Evolutionary conservation across 306 rosid species (phyloP).

Genomic region (Vachellia collinsii): DNA sequence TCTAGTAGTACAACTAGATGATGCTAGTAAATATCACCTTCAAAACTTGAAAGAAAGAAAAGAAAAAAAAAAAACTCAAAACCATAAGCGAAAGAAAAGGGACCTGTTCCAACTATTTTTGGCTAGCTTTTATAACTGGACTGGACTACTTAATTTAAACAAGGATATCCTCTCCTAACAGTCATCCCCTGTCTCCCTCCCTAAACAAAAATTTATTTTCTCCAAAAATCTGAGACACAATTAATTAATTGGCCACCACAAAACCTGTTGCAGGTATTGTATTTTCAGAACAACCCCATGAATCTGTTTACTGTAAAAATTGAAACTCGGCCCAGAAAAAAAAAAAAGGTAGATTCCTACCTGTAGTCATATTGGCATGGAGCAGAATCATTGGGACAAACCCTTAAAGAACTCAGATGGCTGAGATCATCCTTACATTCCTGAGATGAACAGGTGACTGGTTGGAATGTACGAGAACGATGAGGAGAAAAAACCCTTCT

Average conservation of each 20-base stretch:
- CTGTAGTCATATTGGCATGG: conserved; percentile 74
- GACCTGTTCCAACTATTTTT: conserved; percentile 32
- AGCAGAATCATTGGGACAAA: conserved; percentile 53
- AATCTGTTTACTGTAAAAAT: conserved; percentile 4
- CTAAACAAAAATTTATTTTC: conserved; percentile 11
- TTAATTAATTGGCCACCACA: conserved; percentile 10
- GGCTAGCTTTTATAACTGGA: conserved; percentile 43
- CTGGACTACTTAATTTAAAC: conserved; percentile 35
- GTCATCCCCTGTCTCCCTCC: conserved; percentile 3
- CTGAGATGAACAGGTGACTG: conserved; percentile 50
- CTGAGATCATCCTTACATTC: conserved; percentile 53
- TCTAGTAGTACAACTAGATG: conserved; percentile 2
- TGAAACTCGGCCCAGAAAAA: neutral
- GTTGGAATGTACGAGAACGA: conserved; percentile 49
- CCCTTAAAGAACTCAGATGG: conserved; percentile 43
- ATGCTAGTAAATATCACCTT: conserved; percentile 9
- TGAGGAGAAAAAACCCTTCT: conserved; percentile 51
- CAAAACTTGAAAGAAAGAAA: neutral
- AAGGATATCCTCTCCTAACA: conserved; percentile 40
- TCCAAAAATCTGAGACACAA: neutral
- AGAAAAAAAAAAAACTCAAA: neutral
- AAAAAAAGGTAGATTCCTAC: conserved; percentile 29
- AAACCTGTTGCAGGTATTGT: neutral
- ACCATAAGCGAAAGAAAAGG: conserved; percentile 13
- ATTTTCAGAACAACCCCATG: conserved; percentile 15